phyloP scores from a whole-genome alignment of 805 yeast genomes.

The Candida sithepensis region DNA sequence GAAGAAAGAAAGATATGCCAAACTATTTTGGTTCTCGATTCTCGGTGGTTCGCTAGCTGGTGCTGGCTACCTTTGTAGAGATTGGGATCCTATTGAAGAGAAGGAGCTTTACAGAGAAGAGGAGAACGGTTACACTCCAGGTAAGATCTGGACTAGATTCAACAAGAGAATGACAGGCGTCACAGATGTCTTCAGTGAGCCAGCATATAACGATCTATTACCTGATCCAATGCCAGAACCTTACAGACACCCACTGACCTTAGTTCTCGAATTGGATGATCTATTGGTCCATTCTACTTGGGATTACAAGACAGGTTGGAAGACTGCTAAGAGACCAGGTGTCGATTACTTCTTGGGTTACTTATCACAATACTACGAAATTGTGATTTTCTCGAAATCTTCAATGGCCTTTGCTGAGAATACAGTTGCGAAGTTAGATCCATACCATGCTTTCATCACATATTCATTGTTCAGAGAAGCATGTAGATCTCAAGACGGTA shows the following conservation, averaged over 20 bases:
- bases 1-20: constrained; percentile 80
- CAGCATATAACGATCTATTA: constrained; percentile 86
- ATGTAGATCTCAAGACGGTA: constrained; percentile 84
- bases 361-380: constrained; percentile 91
- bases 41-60: constrained; percentile 54
- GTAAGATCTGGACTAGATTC: constrained; percentile 64
- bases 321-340: constrained; percentile 98
- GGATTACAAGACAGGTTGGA: constrained; percentile 93
- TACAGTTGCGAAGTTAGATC: constrained; percentile 86
- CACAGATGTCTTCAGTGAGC: constrained; percentile 84
- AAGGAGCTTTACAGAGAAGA: constrained; percentile 36
- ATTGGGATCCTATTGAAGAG: constrained; percentile 81
- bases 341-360: constrained; percentile 94
- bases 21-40: constrained; percentile 59
- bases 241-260: constrained; percentile 86
- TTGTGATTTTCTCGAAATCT: constrained; percentile 84
- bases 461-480: constrained; percentile 89
- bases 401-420: constrained; percentile 82
- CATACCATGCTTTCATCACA: constrained; percentile 83
- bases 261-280: constrained; percentile 88
- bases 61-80: constrained; percentile 66
- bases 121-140: constrained; percentile 69
- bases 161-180: constrained; percentile 68
- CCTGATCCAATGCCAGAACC: constrained; percentile 92
- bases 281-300: constrained; percentile 87